Conservation (phyloP, 495 filamentous ascomycete species). For the Aspergillus bridgeri region DNA sequence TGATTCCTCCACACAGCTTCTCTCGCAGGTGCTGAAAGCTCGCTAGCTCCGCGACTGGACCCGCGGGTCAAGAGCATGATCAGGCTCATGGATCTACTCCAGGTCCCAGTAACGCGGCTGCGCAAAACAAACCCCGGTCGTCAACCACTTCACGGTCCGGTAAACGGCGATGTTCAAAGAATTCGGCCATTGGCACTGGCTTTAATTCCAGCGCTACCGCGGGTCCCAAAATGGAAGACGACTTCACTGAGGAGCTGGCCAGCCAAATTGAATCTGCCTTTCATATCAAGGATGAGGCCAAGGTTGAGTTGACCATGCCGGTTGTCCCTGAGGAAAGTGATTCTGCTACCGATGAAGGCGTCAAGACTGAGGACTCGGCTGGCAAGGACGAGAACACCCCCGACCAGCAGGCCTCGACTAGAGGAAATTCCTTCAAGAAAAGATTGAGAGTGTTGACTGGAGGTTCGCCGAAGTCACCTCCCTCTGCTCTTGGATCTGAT, state of each 20-base stretch:
- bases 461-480: constrained; percentile 4
- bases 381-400: background rate
- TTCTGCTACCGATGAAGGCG: too few relatives aligned
- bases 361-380: background rate
- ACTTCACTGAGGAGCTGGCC: constrained; percentile 3
- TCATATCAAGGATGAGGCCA: constrained; percentile 6
- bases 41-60: background rate
- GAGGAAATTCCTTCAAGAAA: constrained; percentile 6
- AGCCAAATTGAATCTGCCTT: constrained; percentile 9
- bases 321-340: background rate
- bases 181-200: background rate
- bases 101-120: background rate
- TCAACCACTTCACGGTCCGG: background rate
- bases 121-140: background rate
- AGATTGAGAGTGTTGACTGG: constrained; percentile 10
- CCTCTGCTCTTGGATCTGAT: background rate
- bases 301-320: constrained; percentile 2
- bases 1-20: background rate
- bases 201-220: background rate
- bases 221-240: background rate
- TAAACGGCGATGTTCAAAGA: background rate
- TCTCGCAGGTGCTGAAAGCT: background rate
- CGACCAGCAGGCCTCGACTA: background rate
- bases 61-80: background rate
- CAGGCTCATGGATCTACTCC: background rate